Conservation (phyloP, 352 stramenopile genomes). For the Pythium scleroteichum region DNA sequence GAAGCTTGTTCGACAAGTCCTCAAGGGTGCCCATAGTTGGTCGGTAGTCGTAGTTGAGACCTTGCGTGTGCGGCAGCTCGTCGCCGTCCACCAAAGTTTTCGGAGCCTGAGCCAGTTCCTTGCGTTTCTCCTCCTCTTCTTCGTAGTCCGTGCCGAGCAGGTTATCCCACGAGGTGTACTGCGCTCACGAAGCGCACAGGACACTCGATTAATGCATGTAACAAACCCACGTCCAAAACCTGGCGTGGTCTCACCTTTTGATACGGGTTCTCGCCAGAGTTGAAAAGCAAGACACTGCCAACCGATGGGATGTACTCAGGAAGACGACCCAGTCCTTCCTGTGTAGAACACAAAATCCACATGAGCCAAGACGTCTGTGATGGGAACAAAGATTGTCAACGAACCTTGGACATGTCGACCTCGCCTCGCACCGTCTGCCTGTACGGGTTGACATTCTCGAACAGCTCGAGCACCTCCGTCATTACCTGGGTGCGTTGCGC, state of each 20-base stretch:
- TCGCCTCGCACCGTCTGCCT: constrained; percentile 70
- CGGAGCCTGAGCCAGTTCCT: constrained; percentile 76
- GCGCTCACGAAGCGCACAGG: constrained; percentile 1
- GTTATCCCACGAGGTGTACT: constrained; percentile 90
- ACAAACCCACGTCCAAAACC: not conserved
- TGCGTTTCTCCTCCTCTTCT: constrained; percentile 85
- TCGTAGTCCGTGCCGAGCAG: constrained; percentile 83
- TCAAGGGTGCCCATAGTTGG: constrained; percentile 66
- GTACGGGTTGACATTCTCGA: constrained; percentile 84
- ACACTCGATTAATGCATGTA: not conserved
- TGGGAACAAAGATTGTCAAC: too few relatives aligned
- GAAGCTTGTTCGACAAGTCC: constrained; percentile 72
- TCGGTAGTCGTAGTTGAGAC: constrained; percentile 81
- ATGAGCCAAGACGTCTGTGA: too few relatives aligned
- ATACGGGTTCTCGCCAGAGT: constrained; percentile 87
- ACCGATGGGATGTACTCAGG: constrained; percentile 84
- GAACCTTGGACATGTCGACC: constrained; percentile 78
- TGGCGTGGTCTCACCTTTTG: constrained; percentile 58
- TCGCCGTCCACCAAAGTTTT: constrained; percentile 82
- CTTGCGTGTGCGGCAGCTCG: constrained; percentile 66
- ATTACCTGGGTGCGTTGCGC: constrained; percentile 77
- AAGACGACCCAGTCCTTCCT: constrained; percentile 74
- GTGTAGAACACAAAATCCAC: not conserved
- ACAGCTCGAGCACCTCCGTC: constrained; percentile 80
- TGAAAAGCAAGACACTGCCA: constrained; percentile 84